These are phyloP conservation scores for Colletotrichum sp. DNA, from an alignment of 2,329 filamentous ascomycete species.

Conservation along the genomic window DNA sequence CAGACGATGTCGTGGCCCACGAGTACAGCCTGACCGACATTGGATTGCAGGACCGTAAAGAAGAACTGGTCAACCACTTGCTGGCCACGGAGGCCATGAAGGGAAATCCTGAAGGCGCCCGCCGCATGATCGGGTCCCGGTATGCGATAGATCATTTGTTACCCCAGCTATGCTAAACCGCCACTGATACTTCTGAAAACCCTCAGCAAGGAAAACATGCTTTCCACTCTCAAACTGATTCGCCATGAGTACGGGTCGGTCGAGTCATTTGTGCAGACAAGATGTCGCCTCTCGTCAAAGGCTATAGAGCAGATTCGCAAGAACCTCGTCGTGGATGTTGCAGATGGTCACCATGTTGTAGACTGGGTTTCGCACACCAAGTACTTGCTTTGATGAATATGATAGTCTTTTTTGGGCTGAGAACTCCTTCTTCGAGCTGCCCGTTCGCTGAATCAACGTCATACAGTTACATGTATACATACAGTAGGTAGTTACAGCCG, in stretches of 20 bases:
- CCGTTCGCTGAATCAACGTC: slow-evolving; percentile 1
- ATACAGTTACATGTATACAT: slow-evolving; percentile 13
- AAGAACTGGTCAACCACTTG: slow-evolving; percentile 54
- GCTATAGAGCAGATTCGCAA: slow-evolving; percentile 58
- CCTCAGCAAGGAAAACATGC: slow-evolving; percentile 51
- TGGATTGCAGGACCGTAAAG: slow-evolving; percentile 60
- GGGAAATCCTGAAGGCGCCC: slow-evolving; percentile 48
- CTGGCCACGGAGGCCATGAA: slow-evolving; percentile 54
- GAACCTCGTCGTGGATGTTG: slow-evolving; percentile 48
- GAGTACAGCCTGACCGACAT: slow-evolving; percentile 73
- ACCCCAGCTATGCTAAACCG: neutral
- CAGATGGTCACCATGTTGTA: neutral
- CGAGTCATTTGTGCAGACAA: slow-evolving; percentile 65
- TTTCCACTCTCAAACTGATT: slow-evolving; percentile 58
- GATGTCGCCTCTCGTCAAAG: slow-evolving; percentile 61
- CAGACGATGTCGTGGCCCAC: slow-evolving; percentile 61
- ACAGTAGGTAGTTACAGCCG: slow-evolving; percentile 7
- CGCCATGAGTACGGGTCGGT: slow-evolving; percentile 65
- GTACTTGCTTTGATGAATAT: neutral
- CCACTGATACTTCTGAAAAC: neutral
- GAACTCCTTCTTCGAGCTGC: neutral
- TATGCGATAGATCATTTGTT: slow-evolving; percentile 28
- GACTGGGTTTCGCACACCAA: slow-evolving; percentile 12
- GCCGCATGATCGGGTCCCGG: slow-evolving; percentile 49
- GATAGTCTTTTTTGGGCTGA: neutral